These are phyloP conservation scores for Corylus heterophylla DNA, from an alignment of 306 rosid genomes.

Conservation along the genomic window DNA sequence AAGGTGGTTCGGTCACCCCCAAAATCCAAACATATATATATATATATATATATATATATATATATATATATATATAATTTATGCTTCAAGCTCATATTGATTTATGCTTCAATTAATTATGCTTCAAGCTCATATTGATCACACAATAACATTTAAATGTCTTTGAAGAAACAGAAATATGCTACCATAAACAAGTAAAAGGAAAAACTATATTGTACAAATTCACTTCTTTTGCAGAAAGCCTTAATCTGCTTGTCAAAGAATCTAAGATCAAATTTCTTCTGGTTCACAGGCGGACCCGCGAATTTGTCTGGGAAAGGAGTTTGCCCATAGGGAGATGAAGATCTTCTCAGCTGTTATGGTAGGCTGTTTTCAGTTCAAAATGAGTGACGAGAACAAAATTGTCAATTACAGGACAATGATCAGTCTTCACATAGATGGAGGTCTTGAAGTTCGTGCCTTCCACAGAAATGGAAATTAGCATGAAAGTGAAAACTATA, in stretches of 20 bases:
- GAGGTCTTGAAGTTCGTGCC: slow-evolving; percentile 62
- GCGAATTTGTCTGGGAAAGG: slow-evolving; percentile 80
- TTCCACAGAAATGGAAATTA: slow-evolving; percentile 39
- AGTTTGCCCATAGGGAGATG: slow-evolving; percentile 87
- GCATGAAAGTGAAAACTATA: not conserved
- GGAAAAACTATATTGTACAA: not conserved
- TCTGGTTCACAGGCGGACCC: slow-evolving; percentile 67
- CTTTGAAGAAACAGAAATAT: not conserved
- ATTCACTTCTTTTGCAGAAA: not conserved
- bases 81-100: not conserved
- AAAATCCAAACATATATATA: too few relatives aligned
- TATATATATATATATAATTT: too few relatives aligned
- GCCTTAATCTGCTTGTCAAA: not conserved
- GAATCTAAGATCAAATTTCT: slow-evolving; percentile 8
- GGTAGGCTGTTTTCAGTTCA: slow-evolving; percentile 55
- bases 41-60: too few relatives aligned
- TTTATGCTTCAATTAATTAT: not conserved
- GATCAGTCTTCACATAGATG: slow-evolving; percentile 77
- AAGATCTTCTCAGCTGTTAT: slow-evolving; percentile 70
- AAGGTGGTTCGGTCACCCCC: too few relatives aligned
- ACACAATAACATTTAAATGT: not conserved
- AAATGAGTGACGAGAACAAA: slow-evolving; percentile 55
- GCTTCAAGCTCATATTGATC: not conserved
- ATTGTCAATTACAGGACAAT: slow-evolving; percentile 70
- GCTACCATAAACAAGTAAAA: not conserved